Base-by-base conservation (phyloP, 495 filamentous ascomycete genomes). In the Chaetomium fimeti region DNA sequence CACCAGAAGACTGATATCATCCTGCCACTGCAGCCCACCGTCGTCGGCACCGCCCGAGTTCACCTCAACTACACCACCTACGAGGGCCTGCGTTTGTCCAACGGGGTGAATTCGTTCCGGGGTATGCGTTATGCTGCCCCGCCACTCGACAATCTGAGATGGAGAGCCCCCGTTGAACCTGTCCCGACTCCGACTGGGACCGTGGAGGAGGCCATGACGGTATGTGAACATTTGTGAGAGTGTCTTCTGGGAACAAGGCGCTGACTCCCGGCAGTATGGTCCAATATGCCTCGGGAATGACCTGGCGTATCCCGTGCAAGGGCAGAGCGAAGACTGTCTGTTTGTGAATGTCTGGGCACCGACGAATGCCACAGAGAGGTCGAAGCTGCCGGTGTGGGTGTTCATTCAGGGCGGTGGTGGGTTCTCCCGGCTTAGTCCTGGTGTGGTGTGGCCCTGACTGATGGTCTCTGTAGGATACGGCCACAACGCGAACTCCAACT, bases 341-440 rank as follows among this genome's bases (percentile, higher is more conserved):
- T 91, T 88, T 64, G 77, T 86, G 13, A 87, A 92, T 66, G 82
- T 93, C n/a, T 91, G 84, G 75, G 83, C 88, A 5, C 89, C 90
- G 3, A 72, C 82, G 0, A 79, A 81, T 32, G 81, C 83, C 0
- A 85, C 78, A 3, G 53, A 60, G 0, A 56, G 63, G 5, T 81
- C 77, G 0, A 83, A 79, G 24, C 74, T 89, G 3, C 89, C 88
- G 0, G 88, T 92, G 2, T 91, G 82, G 76, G 81, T 91, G 54
- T 91, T 84, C 66, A 88, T 93, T 57, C 87, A 89, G 68, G 89
- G 89, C n/a, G 89, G 90, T 18, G 89, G 77, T 75, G 54, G 40
- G 75, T 68, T 24, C 13, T 29, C 24, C 1, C 42, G 12, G 7
- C 2, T 22, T 54, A 9, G 32, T 40, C 27, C 27, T n/a, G 15